Evolutionary conservation across 2,329 filamentous ascomycete species (phyloP), one percentile per base, ranked within the genome.

Genomic region (Emergomyces africanus): DNA sequence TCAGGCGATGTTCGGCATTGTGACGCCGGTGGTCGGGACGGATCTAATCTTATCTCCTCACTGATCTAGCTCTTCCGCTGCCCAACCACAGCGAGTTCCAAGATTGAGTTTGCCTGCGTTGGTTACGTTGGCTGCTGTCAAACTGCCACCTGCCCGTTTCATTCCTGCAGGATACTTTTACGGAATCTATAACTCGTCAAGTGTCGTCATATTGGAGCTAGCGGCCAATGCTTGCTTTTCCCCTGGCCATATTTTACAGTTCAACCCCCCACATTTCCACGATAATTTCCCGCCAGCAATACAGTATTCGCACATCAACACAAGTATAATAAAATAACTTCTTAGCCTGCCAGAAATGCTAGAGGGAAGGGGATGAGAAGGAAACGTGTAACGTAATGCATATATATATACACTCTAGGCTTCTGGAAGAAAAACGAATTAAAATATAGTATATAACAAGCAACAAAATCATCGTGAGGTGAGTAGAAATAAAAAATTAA

Each of bases 11-110:
- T 30, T 30, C 30, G 30, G 30, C 30, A 30, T 30, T 30, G n/a
- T n/a, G n/a, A n/a, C n/a, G n/a, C 18, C 18, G 28, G 10, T 9
- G 49, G 48, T 23, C 53, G 20, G 20, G 10, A 28, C 60, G 61
- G 61, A 63, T 63, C 61, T 63, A 63, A 63, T 63, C 60, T 63
- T 57, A 53, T 50, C 46, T 50, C 1, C 46, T 33, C 18, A 20
- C 33, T 49, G 28, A 50, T 57, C 41, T 28, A 20, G 25, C 49
- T 23, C 42, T 30, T 46, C 18, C 8, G 2, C 10, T 10, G 41
- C 56, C 61, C 64, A 48, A 54, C 57, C 42, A 20, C n/a, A 9
- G 18, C 18, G n/a, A 23, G 1, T 1, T n/a, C n/a, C n/a, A n/a
- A n/a, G n/a, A n/a, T n/a, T n/a, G n/a, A n/a, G n/a, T n/a, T n/a